These are phyloP conservation scores for Lophiotrema nucula DNA, from an alignment of 495 filamentous ascomycete genomes.

Conservation along the genomic window DNA sequence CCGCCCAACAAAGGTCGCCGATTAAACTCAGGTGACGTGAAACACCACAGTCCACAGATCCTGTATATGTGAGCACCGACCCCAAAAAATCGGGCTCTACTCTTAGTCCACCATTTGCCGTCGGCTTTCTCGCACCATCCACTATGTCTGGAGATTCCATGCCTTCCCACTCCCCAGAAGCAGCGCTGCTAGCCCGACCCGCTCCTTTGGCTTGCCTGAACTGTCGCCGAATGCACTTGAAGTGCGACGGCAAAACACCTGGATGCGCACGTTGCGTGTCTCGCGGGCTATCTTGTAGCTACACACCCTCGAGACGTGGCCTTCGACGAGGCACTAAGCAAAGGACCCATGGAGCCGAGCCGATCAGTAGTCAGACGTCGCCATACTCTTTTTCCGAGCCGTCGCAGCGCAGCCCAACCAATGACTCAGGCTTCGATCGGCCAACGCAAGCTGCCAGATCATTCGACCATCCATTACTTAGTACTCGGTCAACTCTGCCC, in stretches of 20 bases:
- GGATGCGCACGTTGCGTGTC: not conserved
- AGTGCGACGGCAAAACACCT: not conserved
- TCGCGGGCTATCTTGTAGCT: not conserved
- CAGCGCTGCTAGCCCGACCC: not conserved
- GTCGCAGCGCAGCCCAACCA: not conserved
- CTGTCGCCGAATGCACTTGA: slow-evolving; percentile 6
- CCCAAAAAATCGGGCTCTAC: not conserved
- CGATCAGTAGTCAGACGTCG: not conserved
- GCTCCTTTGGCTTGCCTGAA: slow-evolving; percentile 1
- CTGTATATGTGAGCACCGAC: too few relatives aligned
- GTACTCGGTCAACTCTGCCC: not conserved
- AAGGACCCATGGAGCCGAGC: not conserved
- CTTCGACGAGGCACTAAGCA: not conserved
- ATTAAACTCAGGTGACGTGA: too few relatives aligned
- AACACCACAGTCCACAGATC: too few relatives aligned
- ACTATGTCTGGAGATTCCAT: not conserved
- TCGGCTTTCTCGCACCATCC: not conserved
- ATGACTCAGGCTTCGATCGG: too few relatives aligned
- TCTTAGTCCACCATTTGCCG: not conserved
- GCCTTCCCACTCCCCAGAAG: not conserved
- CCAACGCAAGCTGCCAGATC: not conserved
- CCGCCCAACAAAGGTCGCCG: too few relatives aligned
- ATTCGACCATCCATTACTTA: not conserved
- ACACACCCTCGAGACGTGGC: slow-evolving; percentile 4
- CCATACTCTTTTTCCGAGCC: not conserved